Base-by-base conservation (phyloP, 2,329 filamentous ascomycete species). In the Diaporthe amygdali region DNA sequence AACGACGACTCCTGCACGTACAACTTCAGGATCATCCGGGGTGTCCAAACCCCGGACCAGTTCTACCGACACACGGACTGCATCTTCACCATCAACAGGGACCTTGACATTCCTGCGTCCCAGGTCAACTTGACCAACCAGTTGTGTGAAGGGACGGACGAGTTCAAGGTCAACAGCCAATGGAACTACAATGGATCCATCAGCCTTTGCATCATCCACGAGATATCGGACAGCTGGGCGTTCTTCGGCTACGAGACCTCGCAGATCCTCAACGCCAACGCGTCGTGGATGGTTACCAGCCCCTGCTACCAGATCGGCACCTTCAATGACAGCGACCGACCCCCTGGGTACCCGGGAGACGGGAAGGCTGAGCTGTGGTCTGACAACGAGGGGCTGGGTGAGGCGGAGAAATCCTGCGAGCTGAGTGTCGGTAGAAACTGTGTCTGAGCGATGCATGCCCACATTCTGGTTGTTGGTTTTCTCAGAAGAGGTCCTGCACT, bases 151-250 rank as follows among this genome's bases (percentile, higher is more conserved):
- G 66, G 52, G 5, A 37, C 32, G 39, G 20, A n/a, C 32, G 1
- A 71, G 3, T 77, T 76, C 69, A 56, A 25, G 30, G 52, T 75
- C 51, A 74, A 73, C 46, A 75, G 74, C 44, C 74, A 72, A 22
- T 78, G 73, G 71, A 71, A 75, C 56, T 30, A 52, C 37, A 52
- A 63, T 37, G 72, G 73, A 6, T 77, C 75, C 67, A 69, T 76
- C 68, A 73, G 75, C 12, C 44, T 79, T 2, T 74, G 75, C 1
- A 34, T 75, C 8, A 75, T 75, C 37, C 74, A 78, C 55, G 27
- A 71, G 2, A 46, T 44, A 1, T 27, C 59, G 5, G 49, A 55
- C 9, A 70, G 54, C 22, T 73, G 73, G 27, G 75, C 75, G 1
- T 78, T 75, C 61, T 77, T 78, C 47, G 71, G 59, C 27, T 77